Evolutionary conservation across 305 asterid genomes (phyloP).

Genomic region (Fraxinus greggii): DNA sequence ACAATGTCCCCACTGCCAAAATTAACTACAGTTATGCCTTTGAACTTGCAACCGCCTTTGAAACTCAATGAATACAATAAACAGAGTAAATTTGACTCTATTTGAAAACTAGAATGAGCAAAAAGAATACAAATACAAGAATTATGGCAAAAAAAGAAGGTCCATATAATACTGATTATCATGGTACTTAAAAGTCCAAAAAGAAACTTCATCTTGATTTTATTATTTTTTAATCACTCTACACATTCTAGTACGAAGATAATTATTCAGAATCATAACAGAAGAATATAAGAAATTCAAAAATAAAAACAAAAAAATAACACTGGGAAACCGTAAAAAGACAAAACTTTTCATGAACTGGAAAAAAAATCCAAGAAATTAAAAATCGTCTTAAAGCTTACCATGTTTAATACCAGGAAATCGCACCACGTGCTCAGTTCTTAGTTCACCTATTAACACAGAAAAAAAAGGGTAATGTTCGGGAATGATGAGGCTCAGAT

Average conservation of each 20-base stretch:
- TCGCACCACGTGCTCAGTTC: not conserved
- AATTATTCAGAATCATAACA: not conserved
- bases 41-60: not conserved
- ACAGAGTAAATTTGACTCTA: not conserved
- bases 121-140: not conserved
- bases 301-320: not conserved
- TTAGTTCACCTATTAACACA: not conserved
- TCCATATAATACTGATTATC: not conserved
- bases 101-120: not conserved
- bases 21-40: not conserved
- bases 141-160: not conserved
- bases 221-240: not conserved
- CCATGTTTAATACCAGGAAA: not conserved
- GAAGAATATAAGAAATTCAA: not conserved
- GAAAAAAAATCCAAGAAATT: not conserved
- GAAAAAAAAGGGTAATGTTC: not conserved
- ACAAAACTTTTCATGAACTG: not conserved
- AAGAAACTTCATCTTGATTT: not conserved
- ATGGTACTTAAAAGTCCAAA: not conserved
- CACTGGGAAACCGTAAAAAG: not conserved
- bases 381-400: not conserved
- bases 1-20: not conserved
- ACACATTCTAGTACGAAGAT: not conserved
- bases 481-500: not conserved
- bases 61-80: not conserved